Evolutionary conservation across 2,329 filamentous ascomycete species (phyloP).

Genomic region (Ophiobolus disseminans): DNA sequence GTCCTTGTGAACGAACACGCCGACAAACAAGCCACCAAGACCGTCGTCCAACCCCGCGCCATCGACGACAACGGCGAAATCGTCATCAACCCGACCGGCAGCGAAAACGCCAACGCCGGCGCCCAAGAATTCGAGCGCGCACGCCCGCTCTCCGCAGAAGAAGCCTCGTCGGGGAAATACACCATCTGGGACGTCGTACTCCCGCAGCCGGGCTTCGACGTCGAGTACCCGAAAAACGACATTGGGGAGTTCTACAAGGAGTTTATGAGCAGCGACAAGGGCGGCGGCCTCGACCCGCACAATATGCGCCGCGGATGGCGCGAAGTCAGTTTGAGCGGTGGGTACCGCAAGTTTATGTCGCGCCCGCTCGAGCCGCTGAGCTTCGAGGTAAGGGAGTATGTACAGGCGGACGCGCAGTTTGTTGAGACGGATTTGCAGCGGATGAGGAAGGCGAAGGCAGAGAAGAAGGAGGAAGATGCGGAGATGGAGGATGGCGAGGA

Average conservation of each 20-base stretch:
- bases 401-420: conserved; percentile 78
- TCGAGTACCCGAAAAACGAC: conserved; percentile 83
- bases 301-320: conserved; percentile 86
- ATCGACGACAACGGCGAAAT: conserved; percentile 70
- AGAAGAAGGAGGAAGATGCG: conserved; percentile 48
- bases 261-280: conserved; percentile 83
- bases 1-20: conserved; percentile 70
- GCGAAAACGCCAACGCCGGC: conserved; percentile 61
- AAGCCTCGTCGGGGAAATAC: conserved; percentile 77
- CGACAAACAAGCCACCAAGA: conserved; percentile 51
- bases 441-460: conserved; percentile 57
- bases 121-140: conserved; percentile 72
- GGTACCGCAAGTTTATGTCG: conserved; percentile 85
- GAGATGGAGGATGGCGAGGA: conserved; percentile 56
- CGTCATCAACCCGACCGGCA: conserved; percentile 66
- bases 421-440: conserved; percentile 85
- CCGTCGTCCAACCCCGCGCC: conserved; percentile 32
- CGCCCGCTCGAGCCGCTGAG: conserved; percentile 69
- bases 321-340: conserved; percentile 86
- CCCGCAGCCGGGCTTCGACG: conserved; percentile 89
- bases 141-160: conserved; percentile 75
- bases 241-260: conserved; percentile 82
- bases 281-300: conserved; percentile 80
- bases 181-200: conserved; percentile 88
- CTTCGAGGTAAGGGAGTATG: conserved; percentile 74